A percentile compares a stretch with the other conserved stretches of the same genome.
These are phyloP conservation scores for Rhizopus sp. DNA, from an alignment of 371 early-diverging fungal species.

Conservation along the genomic window DNA sequence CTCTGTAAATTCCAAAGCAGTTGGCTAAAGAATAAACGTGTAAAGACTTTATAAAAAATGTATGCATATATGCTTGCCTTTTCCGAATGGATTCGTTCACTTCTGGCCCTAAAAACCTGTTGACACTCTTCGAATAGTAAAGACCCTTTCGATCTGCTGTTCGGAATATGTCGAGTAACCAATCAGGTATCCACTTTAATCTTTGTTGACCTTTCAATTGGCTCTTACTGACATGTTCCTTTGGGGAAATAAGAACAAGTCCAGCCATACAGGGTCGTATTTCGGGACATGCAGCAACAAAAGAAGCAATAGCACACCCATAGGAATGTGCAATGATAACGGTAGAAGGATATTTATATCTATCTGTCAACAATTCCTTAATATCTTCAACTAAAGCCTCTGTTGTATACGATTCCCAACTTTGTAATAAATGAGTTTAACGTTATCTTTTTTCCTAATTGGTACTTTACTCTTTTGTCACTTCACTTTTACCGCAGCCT, in stretches of 20 bases:
- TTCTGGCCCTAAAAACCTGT: conserved; percentile 53
- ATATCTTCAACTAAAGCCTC: conserved; percentile 59
- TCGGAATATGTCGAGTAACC: conserved; percentile 57
- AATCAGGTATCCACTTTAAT: conserved; percentile 55
- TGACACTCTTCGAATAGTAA: conserved; percentile 58
- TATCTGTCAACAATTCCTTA: conserved; percentile 47
- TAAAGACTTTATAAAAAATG: neutral
- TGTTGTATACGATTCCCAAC: conserved; percentile 61
- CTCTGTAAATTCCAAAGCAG: conserved; percentile 65
- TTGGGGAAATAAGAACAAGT: conserved; percentile 65
- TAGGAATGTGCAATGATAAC: conserved; percentile 73
- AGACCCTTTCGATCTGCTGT: conserved; percentile 67
- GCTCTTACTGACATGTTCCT: conserved; percentile 49
- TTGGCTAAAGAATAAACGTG: conserved; percentile 38
- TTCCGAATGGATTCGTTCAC: conserved; percentile 45
- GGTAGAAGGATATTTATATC: conserved; percentile 60
- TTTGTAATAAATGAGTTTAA: conserved; percentile 15
- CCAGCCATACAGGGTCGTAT: conserved; percentile 49
- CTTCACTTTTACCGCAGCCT: conserved; percentile 70
- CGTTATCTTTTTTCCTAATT: neutral
- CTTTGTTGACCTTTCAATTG: conserved; percentile 41
- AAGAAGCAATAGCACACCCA: conserved; percentile 65
- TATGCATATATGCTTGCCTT: conserved; percentile 22
- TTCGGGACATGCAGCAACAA: conserved; percentile 45
- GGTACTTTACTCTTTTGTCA: conserved; percentile 43